phyloP scores from a whole-genome alignment of 2,329 filamentous ascomycete genomes.

The Neonectria hederae region DNA sequence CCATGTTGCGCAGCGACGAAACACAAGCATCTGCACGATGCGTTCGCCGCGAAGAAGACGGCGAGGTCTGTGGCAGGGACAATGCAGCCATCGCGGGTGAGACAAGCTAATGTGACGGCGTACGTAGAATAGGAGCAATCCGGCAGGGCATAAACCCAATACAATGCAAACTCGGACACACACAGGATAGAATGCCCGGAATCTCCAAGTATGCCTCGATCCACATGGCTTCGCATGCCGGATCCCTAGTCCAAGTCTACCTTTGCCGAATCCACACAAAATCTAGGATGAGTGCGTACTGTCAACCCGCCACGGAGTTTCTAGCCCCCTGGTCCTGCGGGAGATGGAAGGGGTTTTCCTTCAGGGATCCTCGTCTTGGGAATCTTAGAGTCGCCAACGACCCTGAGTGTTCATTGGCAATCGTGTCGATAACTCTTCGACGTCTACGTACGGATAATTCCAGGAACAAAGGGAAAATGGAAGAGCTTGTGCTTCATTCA shows the following conservation, averaged over 20 bases:
- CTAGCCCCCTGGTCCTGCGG: constrained; percentile 27
- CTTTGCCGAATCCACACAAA: too few species aligned
- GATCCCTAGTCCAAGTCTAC: too few species aligned
- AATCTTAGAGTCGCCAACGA: neutral
- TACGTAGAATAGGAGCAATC: neutral
- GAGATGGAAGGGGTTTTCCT: constrained; percentile 40
- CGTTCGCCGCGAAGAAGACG: constrained; percentile 1
- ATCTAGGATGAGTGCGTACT: too few species aligned
- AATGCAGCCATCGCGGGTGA: too few species aligned
- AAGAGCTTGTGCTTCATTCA: neutral
- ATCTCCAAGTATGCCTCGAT: neutral
- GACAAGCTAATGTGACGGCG: too few species aligned
- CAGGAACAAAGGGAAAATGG: neutral
- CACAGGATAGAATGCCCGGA: too few species aligned
- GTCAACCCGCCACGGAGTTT: too few species aligned
- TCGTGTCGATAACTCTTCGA: too few species aligned
- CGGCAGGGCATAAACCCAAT: neutral
- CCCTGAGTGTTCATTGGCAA: neutral
- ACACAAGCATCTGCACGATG: constrained; percentile 16
- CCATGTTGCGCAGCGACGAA: constrained; percentile 2
- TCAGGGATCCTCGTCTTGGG: neutral
- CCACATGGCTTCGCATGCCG: too few species aligned
- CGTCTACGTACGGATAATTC: too few species aligned
- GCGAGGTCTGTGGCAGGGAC: neutral
- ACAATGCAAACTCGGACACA: constrained; percentile 10